Conservation (phyloP, 2,329 filamentous ascomycete species). For the Graphilbum sp. region DNA sequence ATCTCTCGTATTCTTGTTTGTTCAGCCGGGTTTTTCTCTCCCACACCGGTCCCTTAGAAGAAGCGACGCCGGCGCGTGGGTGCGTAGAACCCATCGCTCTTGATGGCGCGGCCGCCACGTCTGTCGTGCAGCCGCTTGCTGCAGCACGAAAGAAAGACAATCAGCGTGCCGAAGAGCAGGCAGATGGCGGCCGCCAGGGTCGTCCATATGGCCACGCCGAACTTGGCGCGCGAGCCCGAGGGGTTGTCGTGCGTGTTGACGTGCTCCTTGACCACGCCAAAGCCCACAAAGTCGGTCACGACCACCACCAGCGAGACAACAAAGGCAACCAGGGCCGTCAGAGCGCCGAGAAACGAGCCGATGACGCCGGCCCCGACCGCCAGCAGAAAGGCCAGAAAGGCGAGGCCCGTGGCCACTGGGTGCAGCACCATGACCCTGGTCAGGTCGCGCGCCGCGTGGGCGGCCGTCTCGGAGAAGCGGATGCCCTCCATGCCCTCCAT, state of each 20-base stretch:
- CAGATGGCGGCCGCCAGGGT: conserved; percentile 37
- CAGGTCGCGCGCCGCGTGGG: conserved; percentile 21
- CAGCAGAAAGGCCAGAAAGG: conserved; percentile 42
- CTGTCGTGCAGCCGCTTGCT: conserved; percentile 26
- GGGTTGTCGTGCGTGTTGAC: conserved; percentile 31
- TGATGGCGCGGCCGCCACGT: conserved; percentile 12
- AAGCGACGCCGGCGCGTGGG: conserved; percentile 9
- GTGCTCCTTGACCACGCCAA: conserved; percentile 34
- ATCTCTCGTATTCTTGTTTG: too few relatives aligned
- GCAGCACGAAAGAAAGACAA: conserved; percentile 48
- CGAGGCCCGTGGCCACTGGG: conserved; percentile 38
- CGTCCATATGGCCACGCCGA: conserved; percentile 41
- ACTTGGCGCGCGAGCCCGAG: conserved; percentile 23
- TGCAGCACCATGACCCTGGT: conserved; percentile 46
- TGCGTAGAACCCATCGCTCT: conserved; percentile 10
- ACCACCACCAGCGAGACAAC: conserved; percentile 30
- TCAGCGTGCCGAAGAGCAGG: conserved; percentile 34
- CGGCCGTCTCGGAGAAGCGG: conserved; percentile 8
- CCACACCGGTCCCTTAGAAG: too few relatives aligned
- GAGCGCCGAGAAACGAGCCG: conserved; percentile 33
- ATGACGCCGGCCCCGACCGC: conserved; percentile 32
- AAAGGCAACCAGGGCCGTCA: conserved; percentile 33
- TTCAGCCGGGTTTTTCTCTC: too few relatives aligned
- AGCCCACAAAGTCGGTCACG: conserved; percentile 40
- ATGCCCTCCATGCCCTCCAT: conserved; percentile 1